phyloP scores from a whole-genome alignment of 371 early-diverging fungal species.

The Mucor plumbeus region DNA sequence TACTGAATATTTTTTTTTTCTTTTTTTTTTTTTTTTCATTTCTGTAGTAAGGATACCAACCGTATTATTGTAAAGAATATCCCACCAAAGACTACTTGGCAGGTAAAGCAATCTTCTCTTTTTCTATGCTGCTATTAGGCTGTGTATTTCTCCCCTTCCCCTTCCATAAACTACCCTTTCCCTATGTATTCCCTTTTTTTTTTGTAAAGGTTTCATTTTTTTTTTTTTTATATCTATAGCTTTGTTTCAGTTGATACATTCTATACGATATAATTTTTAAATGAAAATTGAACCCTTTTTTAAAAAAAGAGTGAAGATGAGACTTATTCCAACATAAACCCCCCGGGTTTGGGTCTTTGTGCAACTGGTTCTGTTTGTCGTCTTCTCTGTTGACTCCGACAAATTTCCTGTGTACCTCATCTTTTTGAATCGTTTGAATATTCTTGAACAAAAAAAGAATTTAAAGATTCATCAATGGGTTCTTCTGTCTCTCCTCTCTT shows the following conservation, averaged over 20 bases:
- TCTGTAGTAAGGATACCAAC: slow-evolving; percentile 47
- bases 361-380: slow-evolving; percentile 27
- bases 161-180: slow-evolving; percentile 6
- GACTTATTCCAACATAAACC: background rate
- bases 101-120: slow-evolving; percentile 61
- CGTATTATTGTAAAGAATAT: slow-evolving; percentile 71
- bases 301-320: slow-evolving; percentile 12
- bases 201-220: background rate
- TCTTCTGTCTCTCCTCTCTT: slow-evolving; percentile 8
- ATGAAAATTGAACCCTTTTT: background rate
- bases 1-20: background rate
- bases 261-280: background rate
- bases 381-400: slow-evolving; percentile 27
- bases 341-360: slow-evolving; percentile 28
- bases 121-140: slow-evolving; percentile 28
- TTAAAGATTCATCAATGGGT: slow-evolving; percentile 1
- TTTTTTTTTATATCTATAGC: background rate
- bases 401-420: slow-evolving; percentile 14
- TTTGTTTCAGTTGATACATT: background rate
- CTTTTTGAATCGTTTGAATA: background rate
- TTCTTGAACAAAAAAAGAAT: slow-evolving; percentile 6
- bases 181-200: slow-evolving; percentile 5
- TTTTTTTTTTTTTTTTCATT: background rate
- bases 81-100: slow-evolving; percentile 73
- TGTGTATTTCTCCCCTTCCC: slow-evolving; percentile 18